A percentile compares a stretch with the other conserved stretches of the same genome.
Conservation (phyloP, 192 early-diverging fungal genomes). For the Kappamyces sp. region DNA sequence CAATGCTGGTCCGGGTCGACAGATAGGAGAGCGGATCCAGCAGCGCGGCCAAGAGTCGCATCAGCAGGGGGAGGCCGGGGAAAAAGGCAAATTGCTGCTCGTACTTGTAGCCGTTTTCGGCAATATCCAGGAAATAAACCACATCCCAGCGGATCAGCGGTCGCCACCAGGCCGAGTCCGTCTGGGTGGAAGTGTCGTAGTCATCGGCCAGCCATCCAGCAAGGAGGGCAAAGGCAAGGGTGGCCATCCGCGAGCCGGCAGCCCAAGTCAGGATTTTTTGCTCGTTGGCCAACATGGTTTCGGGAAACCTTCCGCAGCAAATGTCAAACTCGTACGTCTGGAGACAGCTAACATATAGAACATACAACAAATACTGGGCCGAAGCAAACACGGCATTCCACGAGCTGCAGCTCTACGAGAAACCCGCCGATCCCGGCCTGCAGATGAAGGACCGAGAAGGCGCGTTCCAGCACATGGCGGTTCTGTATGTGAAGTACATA, state of each 20-base stretch:
- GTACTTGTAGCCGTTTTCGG: slow-evolving; percentile 67
- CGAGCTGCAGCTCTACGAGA: slow-evolving; percentile 49
- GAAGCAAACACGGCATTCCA: slow-evolving; percentile 36
- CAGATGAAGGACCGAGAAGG: slow-evolving; percentile 45
- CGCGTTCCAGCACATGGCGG: slow-evolving; percentile 49
- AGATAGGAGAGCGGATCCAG: background rate
- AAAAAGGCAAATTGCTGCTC: slow-evolving; percentile 91
- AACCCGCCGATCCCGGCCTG: slow-evolving; percentile 40
- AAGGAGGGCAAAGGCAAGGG: too few relatives aligned
- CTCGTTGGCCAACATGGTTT: background rate
- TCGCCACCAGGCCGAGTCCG: background rate
- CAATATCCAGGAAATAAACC: slow-evolving; percentile 77
- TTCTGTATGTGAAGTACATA: slow-evolving; percentile 52
- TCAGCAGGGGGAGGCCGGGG: slow-evolving; percentile 66
- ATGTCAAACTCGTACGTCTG: slow-evolving; percentile 13
- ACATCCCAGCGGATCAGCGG: slow-evolving; percentile 84
- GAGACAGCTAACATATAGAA: slow-evolving; percentile 1
- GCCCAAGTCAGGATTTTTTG: too few relatives aligned
- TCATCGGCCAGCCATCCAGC: too few relatives aligned
- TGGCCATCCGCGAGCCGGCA: too few relatives aligned
- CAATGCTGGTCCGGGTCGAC: background rate
- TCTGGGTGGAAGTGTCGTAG: background rate
- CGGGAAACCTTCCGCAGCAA: background rate
- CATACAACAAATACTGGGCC: slow-evolving; percentile 35
- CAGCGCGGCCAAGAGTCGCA: slow-evolving; percentile 41